A percentile compares a stretch with the other conserved stretches of the same genome.
phyloP scores from a whole-genome alignment of 306 rosid genomes.

The Lathyrus sativus region DNA sequence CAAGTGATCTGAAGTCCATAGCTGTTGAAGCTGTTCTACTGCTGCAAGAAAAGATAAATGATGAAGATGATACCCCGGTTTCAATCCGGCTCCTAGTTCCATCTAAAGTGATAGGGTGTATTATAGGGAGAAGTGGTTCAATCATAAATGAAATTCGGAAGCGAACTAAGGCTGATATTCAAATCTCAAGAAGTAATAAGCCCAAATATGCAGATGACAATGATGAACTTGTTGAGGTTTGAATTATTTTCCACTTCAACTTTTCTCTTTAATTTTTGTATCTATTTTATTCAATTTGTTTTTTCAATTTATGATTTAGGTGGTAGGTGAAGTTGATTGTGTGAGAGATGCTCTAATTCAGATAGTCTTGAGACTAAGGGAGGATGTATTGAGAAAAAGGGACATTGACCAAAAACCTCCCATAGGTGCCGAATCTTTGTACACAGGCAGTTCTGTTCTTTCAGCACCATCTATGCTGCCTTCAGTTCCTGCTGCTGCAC shows the following conservation, averaged over 20 bases:
- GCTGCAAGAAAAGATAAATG: conserved; percentile 91
- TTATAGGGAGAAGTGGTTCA: conserved; percentile 94
- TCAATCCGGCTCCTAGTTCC: conserved; percentile 83
- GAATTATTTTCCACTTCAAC: conserved; percentile 27
- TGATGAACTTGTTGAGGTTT: conserved; percentile 94
- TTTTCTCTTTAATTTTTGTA: conserved; percentile 10
- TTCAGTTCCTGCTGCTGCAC: conserved; percentile 63
- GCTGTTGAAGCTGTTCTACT: conserved; percentile 93
- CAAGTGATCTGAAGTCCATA: conserved; percentile 80
- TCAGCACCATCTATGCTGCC: conserved; percentile 71
- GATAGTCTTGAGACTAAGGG: conserved; percentile 91
- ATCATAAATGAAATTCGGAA: conserved; percentile 91
- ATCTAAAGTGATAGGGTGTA: conserved; percentile 91
- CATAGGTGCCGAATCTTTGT: conserved; percentile 61
- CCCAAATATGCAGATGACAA: conserved; percentile 68
- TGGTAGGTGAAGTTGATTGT: conserved; percentile 66
- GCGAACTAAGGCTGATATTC: conserved; percentile 86
- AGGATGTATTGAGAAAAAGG: conserved; percentile 72
- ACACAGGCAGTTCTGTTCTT: conserved; percentile 59
- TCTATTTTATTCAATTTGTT: conserved; percentile 26
- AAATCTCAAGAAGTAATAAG: conserved; percentile 74
- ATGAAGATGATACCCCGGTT: conserved; percentile 78
- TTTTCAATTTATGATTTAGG: conserved; percentile 50
- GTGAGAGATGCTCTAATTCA: conserved; percentile 97
- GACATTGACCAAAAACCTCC: conserved; percentile 61